Evolutionary conservation across 2,329 filamentous ascomycete species (phyloP).

Genomic region (Pyricularia pennisetigena): DNA sequence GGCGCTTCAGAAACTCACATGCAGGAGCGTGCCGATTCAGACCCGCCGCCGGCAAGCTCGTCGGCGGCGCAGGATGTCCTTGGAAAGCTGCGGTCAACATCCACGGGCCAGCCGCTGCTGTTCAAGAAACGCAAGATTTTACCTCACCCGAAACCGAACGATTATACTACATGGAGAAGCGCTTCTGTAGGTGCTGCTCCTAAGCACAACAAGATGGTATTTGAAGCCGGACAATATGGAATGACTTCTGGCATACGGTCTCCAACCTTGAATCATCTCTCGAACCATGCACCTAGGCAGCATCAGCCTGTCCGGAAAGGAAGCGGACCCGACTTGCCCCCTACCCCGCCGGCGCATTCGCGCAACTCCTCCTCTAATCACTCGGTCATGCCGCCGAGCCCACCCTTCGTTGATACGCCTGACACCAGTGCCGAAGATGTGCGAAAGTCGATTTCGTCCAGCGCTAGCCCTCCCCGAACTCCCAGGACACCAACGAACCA

Average conservation of each 20-base stretch:
- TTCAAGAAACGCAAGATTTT: constrained; percentile 29
- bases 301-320: constrained; percentile 31
- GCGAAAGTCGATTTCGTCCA: constrained; percentile 11
- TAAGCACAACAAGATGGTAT: constrained; percentile 11
- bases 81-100: background rate
- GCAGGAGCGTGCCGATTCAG: constrained; percentile 2
- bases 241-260: constrained; percentile 20
- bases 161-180: constrained; percentile 7
- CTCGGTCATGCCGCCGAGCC: constrained; percentile 31
- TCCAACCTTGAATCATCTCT: constrained; percentile 18
- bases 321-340: constrained; percentile 41
- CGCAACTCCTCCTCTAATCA: constrained; percentile 44
- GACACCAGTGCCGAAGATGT: constrained; percentile 27
- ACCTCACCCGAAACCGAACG: constrained; percentile 23
- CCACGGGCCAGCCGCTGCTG: constrained; percentile 8
- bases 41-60: constrained; percentile 1
- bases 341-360: constrained; percentile 54
- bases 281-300: constrained; percentile 25
- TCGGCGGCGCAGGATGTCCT: constrained; percentile 1
- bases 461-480: constrained; percentile 16
- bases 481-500: constrained; percentile 55
- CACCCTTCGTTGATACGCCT: constrained; percentile 26
- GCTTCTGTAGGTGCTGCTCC: constrained; percentile 9
- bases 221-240: constrained; percentile 17
- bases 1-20: background rate